Evolutionary conservation across 2,329 filamentous ascomycete genomes (phyloP), one percentile per base, ranked within the genome.

Genomic region (Fusarium begoniae): DNA sequence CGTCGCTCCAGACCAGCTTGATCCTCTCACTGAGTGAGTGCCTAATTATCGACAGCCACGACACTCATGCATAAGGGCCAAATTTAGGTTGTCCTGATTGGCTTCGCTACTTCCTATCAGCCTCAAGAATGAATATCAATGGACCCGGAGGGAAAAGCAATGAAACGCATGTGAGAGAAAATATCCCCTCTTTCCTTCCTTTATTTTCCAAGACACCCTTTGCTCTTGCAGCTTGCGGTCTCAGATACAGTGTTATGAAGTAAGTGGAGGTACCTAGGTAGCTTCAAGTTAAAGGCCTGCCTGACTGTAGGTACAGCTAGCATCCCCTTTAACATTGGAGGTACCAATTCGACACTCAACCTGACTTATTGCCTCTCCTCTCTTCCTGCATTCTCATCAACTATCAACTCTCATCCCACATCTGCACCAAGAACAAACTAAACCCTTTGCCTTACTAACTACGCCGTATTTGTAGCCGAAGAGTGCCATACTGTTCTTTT

Each of bases 21-120:
- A 80, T 72, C 84, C 84, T 84, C 83, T 85, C 20, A 54, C 24
- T 54, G n/a, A 53, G 48, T 24, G 37, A 24, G n/a, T 48, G 26
- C 48, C 48, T 55, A 55, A 55, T 55, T 80, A 84, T 81, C 78
- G 81, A 79, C 79, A 84, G 85, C 85, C 85, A 87, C 85, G 85
- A 86, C 84, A 84, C 70, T 81, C 79, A 63, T 85, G 84, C 84
- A 85, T 82, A 56, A 66, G 48, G 51, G 41, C 58, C 58, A 75
- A 62, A 54, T 60, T 61, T 65, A 20, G 43, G 47, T 54, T 69
- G 59, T 59, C 61, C 68, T 44, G 59, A 70, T 70, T 70, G 67
- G 67, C 28, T 70, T 70, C 32, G 32, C 32, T 37, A 44, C 32
- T 62, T 72, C 50, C 74, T 48, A 70, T 70, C 50, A 66, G 51